Percentiles rank a stretch among this genome's conserved stretches.
Evolutionary conservation across 2,329 filamentous ascomycete species (phyloP).

Genomic region (Aspergillus brunneoviolaceus): DNA sequence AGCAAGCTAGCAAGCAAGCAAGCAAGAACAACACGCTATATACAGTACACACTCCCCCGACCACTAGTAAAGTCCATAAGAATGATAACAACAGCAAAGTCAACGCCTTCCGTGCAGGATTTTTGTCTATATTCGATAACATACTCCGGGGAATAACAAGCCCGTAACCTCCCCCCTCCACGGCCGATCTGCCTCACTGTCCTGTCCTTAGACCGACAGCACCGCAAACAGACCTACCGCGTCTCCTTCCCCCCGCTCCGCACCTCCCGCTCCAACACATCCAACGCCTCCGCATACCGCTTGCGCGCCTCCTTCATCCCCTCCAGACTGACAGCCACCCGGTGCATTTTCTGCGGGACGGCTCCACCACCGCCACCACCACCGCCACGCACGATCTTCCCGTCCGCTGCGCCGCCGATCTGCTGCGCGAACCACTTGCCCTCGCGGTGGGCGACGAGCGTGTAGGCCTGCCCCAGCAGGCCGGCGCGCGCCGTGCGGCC

Average conservation of each 20-base stretch:
- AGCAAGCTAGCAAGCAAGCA: too few species aligned
- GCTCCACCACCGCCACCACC: conserved; percentile 16
- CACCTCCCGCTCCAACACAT: conserved; percentile 40
- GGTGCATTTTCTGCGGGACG: conserved; percentile 24
- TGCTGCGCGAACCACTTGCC: conserved; percentile 90
- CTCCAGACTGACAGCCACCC: conserved; percentile 32
- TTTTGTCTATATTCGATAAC: neutral
- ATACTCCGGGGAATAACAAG: too few species aligned
- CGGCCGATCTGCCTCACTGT: too few species aligned
- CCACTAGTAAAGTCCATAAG: neutral
- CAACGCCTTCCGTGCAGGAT: neutral
- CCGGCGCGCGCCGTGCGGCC: conserved; percentile 86
- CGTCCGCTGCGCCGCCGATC: conserved; percentile 57
- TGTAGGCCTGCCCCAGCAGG: conserved; percentile 76
- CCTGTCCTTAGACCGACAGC: too few species aligned
- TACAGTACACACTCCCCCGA: neutral
- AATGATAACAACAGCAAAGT: neutral
- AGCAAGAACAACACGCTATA: neutral
- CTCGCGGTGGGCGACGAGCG: conserved; percentile 76
- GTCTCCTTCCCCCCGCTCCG: conserved; percentile 18
- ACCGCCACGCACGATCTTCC: conserved; percentile 32
- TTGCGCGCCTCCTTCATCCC: conserved; percentile 29
- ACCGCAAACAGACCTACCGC: neutral
- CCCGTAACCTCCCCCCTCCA: too few species aligned
- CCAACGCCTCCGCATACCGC: conserved; percentile 36